These are phyloP conservation scores for Paralagenidium karlingii DNA, from an alignment of 352 stramenopile genomes.

Conservation along the genomic window DNA sequence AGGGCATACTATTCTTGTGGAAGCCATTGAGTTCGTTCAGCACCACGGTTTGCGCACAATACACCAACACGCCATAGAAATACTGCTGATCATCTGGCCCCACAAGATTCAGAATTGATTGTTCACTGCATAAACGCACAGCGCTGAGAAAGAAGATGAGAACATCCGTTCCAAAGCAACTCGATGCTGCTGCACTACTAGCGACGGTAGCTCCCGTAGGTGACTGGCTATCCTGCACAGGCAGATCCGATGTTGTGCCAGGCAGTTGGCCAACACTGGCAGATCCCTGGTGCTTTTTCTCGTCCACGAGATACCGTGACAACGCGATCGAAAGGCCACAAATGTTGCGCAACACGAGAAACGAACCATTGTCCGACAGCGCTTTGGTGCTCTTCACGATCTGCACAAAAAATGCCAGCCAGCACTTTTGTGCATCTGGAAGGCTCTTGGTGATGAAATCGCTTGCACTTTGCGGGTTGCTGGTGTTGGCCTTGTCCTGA, in stretches of 20 bases:
- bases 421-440: conserved; percentile 31
- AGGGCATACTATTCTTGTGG: conserved; percentile 14
- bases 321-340: conserved; percentile 35
- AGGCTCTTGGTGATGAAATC: conserved; percentile 1
- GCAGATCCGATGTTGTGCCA: no score
- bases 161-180: conserved; percentile 40
- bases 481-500: no score
- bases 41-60: conserved; percentile 36
- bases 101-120: conserved; percentile 18
- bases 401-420: conserved; percentile 41
- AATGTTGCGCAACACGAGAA: conserved; percentile 41
- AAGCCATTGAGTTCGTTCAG: conserved; percentile 37
- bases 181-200: no score
- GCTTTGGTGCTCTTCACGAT: conserved; percentile 30
- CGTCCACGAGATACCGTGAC: conserved; percentile 33
- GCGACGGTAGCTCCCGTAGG: no score
- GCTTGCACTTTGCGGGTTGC: conserved; percentile 1
- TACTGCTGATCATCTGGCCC: conserved; percentile 50
- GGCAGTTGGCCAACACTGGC: no score
- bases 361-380: conserved; percentile 23
- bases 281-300: conserved; percentile 27
- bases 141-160: conserved; percentile 34
- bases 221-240: no score
- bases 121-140: conserved; percentile 22
- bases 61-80: conserved; percentile 57